Percentiles rank a stretch among this genome's conserved stretches.
These are phyloP conservation scores for Auricularia auricula-judae DNA, from an alignment of 768 basidiomycete genomes.

Conservation along the genomic window DNA sequence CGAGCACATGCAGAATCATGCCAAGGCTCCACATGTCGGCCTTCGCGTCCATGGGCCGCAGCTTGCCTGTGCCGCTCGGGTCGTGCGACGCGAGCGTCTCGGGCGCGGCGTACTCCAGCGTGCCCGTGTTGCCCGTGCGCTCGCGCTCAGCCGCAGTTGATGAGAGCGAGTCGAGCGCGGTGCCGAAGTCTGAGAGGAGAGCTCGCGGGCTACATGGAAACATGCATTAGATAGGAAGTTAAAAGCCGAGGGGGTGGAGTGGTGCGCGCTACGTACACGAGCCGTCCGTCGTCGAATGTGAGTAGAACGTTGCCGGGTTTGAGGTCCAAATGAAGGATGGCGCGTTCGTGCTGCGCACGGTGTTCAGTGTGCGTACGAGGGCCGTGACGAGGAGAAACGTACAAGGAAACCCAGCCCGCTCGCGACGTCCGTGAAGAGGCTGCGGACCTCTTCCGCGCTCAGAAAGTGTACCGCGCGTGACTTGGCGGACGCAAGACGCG, in stretches of 20 bases:
- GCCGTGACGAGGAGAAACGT: constrained; percentile 14
- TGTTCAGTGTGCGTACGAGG: not conserved
- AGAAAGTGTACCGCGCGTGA: constrained; percentile 62
- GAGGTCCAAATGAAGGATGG: constrained; percentile 85
- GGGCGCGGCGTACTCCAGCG: constrained; percentile 82
- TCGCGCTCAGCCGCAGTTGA: constrained; percentile 34
- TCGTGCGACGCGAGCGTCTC: constrained; percentile 62
- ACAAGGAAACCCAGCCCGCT: constrained; percentile 85
- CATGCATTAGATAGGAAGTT: not conserved
- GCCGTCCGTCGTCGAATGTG: constrained; percentile 78
- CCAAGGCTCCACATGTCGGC: constrained; percentile 97
- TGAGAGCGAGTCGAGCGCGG: constrained; percentile 78
- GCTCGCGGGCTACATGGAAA: constrained; percentile 59
- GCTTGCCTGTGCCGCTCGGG: not conserved
- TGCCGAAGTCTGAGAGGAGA: constrained; percentile 94
- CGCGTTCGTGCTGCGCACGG: constrained; percentile 52
- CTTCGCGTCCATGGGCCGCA: constrained; percentile 70
- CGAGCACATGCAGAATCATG: constrained; percentile 87
- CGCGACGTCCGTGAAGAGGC: constrained; percentile 74
- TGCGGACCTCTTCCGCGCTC: constrained; percentile 73
- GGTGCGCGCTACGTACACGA: constrained; percentile 44
- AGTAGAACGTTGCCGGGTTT: constrained; percentile 91
- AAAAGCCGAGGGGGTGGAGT: constrained; percentile 4
- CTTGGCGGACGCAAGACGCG: constrained; percentile 12
- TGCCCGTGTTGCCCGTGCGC: constrained; percentile 91